These are phyloP conservation scores for Maudiozyma saulgeensis DNA, from an alignment of 805 yeast genomes.

Conservation along the genomic window DNA sequence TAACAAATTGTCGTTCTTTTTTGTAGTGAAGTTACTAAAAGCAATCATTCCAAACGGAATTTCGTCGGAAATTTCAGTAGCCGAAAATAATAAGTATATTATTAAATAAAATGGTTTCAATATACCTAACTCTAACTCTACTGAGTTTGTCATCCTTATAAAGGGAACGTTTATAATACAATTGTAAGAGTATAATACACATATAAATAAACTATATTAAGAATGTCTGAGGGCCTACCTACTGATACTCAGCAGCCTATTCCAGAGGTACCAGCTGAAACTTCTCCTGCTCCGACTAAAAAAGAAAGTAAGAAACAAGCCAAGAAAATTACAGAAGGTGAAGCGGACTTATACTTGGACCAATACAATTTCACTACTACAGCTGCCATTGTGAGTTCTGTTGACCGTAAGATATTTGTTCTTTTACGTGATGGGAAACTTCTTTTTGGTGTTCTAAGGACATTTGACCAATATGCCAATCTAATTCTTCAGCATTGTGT, in stretches of 20 bases:
- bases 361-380: slow-evolving; percentile 80
- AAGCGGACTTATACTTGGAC: slow-evolving; percentile 57
- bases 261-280: not conserved
- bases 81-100: too few species aligned
- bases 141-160: too few species aligned
- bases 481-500: slow-evolving; percentile 83
- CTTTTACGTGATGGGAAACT: slow-evolving; percentile 83
- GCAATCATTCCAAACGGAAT: too few species aligned
- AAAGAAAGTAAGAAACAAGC: slow-evolving; percentile 7
- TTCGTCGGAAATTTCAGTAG: too few species aligned
- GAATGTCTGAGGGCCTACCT: too few species aligned
- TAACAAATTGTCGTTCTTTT: too few species aligned
- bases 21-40: too few species aligned
- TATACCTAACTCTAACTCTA: too few species aligned
- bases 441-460: slow-evolving; percentile 79
- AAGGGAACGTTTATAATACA: too few species aligned
- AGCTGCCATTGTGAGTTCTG: slow-evolving; percentile 82
- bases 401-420: slow-evolving; percentile 73
- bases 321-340: slow-evolving; percentile 32
- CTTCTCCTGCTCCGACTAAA: not conserved
- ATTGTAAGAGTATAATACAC: too few species aligned
- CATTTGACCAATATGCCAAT: slow-evolving; percentile 92
- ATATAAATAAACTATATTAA: too few species aligned
- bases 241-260: not conserved
- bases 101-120: too few species aligned